Base-by-base conservation (phyloP, 208 protist genomes). In the Acanthamoeba comandoni region DNA sequence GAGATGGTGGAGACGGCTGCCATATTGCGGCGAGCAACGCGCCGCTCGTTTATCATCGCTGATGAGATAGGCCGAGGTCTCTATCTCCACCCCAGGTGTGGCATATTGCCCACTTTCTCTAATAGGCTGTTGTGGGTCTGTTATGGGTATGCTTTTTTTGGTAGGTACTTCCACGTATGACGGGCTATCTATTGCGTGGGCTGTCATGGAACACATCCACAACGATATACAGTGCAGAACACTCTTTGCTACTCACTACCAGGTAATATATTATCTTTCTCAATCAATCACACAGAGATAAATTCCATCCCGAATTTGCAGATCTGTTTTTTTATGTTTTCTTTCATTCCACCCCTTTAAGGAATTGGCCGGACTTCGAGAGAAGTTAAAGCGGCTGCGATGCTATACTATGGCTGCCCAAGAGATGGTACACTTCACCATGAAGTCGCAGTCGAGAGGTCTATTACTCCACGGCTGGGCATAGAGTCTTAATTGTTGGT, bases 171-270 rank as follows among this genome's bases (percentile, higher is more conserved):
- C 96, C 60, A 98, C 96, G 55, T 96, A 96, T 48, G 98, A 99
- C 89, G 98, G 98, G 7, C 92, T 98, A 5, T 95, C 97, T 4
- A 97, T 99, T 57, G 98, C 98, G 0, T 94, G 94, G 8, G 95
- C 97, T 0, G 97, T 98, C 17, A 92, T 99, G 15, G 95, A 98
- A 92, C 97, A 98, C 92, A 91, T 99, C 2, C 26, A 55, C 24
- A 65, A 96, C 8, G 62, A 92, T 9, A 80, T 82, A 11, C 62
- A 92, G 22, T 97, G 95, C 71, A 95, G 97, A 5, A 97, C 95
- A 12, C 22, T 99, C 2, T 98, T 98, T 92, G 98, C 98, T 11
- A 99, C 98, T 2, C 98, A 99, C 92, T 98, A 91, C 96, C 97
- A 94, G n/a, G 57, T n/a, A n/a, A n/a, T n/a, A n/a, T n/a, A n/a